A percentile compares a stretch with the other conserved stretches of the same genome.
Conservation (phyloP, 2,329 filamentous ascomycete genomes). For the Neopestalotiopsis rosae region DNA sequence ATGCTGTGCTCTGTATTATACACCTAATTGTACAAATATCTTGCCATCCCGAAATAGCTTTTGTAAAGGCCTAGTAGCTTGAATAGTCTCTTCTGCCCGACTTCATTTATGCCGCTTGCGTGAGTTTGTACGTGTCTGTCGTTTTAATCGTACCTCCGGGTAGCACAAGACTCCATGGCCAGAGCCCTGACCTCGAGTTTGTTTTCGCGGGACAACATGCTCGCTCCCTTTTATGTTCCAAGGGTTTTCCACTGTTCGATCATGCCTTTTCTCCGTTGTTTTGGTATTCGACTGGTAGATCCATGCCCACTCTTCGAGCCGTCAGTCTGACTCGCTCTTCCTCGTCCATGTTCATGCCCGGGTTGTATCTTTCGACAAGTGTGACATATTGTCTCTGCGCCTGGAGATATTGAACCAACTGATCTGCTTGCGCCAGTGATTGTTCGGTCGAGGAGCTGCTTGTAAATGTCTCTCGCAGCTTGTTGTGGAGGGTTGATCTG, state of each 20-base stretch:
- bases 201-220: neutral
- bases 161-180: neutral
- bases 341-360: constrained; percentile 84
- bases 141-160: neutral
- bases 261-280: constrained; percentile 23
- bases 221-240: neutral
- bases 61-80: neutral
- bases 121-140: neutral
- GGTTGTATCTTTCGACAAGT: constrained; percentile 90
- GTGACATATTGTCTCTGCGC: constrained; percentile 86
- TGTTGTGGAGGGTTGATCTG: constrained; percentile 72
- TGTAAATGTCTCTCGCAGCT: constrained; percentile 69
- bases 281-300: constrained; percentile 73
- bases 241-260: neutral
- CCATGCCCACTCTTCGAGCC: constrained; percentile 87
- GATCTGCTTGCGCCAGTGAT: constrained; percentile 64
- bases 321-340: constrained; percentile 85
- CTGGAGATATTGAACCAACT: constrained; percentile 79
- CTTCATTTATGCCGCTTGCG: neutral
- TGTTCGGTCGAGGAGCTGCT: constrained; percentile 35
- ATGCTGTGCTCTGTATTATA: neutral
- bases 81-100: neutral
- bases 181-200: neutral
- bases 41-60: neutral
- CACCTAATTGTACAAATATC: neutral